Conservation (phyloP, 768 basidiomycete genomes). For the Tulasnella sp. region DNA sequence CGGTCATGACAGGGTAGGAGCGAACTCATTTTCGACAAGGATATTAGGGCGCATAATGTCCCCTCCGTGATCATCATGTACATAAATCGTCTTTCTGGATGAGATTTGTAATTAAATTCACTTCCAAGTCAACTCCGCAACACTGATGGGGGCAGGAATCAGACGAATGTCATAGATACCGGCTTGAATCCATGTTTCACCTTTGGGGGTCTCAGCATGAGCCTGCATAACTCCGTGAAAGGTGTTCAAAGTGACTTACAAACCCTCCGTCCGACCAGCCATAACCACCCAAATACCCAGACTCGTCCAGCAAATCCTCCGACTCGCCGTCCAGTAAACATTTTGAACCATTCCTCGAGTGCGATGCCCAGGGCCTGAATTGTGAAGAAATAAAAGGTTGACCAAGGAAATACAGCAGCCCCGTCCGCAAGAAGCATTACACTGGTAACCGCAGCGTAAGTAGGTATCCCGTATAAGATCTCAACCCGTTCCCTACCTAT, state of each 20-base stretch:
- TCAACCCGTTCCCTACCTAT: background rate
- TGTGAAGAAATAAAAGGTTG: slow-evolving; percentile 29
- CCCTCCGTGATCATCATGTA: too few species aligned
- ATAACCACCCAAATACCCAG: slow-evolving; percentile 28
- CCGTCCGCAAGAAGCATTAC: slow-evolving; percentile 26
- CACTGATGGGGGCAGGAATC: background rate
- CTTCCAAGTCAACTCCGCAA: background rate
- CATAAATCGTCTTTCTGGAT: too few species aligned
- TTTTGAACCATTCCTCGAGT: slow-evolving; percentile 27
- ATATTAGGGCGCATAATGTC: too few species aligned
- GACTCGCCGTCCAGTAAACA: slow-evolving; percentile 15
- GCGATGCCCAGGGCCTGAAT: slow-evolving; percentile 28
- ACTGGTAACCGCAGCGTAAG: background rate
- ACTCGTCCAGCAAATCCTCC: slow-evolving; percentile 26
- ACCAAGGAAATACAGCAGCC: slow-evolving; percentile 5
- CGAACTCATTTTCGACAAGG: too few species aligned
- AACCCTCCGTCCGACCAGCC: background rate
- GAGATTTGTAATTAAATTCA: background rate
- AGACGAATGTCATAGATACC: background rate
- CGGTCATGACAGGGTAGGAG: too few species aligned
- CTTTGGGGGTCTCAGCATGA: background rate
- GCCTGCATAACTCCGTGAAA: background rate
- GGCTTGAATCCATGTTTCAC: background rate
- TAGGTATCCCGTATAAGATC: background rate
- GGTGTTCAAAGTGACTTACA: slow-evolving; percentile 19